Evolutionary conservation across 2,329 filamentous ascomycete genomes (phyloP), one percentile per base, ranked within the genome.

Genomic region (Aaosphaeria arxii): DNA sequence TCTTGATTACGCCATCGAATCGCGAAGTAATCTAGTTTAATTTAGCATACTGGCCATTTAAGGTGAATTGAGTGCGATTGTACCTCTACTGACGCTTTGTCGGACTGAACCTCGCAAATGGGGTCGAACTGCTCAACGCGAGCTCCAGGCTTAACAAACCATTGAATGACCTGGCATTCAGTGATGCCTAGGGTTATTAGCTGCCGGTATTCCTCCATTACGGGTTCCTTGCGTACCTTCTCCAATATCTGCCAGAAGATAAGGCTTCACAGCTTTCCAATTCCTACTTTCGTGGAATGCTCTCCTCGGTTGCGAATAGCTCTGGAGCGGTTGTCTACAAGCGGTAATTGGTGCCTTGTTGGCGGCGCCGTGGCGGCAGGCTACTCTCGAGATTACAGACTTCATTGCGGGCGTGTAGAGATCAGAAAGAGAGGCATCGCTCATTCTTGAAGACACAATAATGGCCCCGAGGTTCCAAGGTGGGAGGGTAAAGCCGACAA

Each of bases 91-190:
- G 81, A 79, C 28, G 94, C 94, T 73, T 99, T 99, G 75, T 99
- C 94, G 63, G 91, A 96, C 71, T 97, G 94, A 40, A 99, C 95
- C 75, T 99, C 94, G 74, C 94, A 99, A 42, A 99, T 81, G 51
- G 92, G 94, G 60, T 95, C 94, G 81, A 96, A 99, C 76, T 99
- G 92, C 75, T 99, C 91, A 61, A 99, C 91, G 49, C 88, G 86
- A 33, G 94, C 94, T 49, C 91, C 92, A 43, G 95, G 91, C 73
- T 96, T 88, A 57, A 99, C 92, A 70, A 97, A 99, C 94, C 94
- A 99, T 77, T 99, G 94, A 63, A 97, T 97, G 64, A 99, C 89
- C 73, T 99, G 94, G 66, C 94, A 96, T 75, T 99, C 94, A 67
- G 94, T 91, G 64, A 97, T 99, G 47, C 94, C 94, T 94, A 46